These are phyloP conservation scores for Fusarium lyarnte DNA, from an alignment of 2,329 filamentous ascomycete species.

Conservation along the genomic window DNA sequence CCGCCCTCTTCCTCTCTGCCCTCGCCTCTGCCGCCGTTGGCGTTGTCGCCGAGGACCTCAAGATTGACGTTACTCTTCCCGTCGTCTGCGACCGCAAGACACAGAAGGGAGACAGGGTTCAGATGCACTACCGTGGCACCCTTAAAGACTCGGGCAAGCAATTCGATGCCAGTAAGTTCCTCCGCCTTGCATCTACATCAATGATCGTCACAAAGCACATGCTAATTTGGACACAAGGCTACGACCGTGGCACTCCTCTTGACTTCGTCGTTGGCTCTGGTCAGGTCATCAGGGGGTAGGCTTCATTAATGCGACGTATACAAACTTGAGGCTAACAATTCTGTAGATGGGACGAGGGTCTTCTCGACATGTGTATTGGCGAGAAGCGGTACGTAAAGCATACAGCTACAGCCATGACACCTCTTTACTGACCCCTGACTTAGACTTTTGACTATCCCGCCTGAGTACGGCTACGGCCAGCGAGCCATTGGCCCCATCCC, in stretches of 20 bases:
- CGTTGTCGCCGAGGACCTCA: slow-evolving; percentile 67
- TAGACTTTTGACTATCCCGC: slow-evolving; percentile 87
- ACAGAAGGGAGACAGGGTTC: slow-evolving; percentile 78
- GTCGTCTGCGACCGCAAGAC: slow-evolving; percentile 85
- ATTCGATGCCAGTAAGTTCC: slow-evolving; percentile 77
- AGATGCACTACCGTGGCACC: slow-evolving; percentile 90
- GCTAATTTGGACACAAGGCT: slow-evolving; percentile 56
- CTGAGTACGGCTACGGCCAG: slow-evolving; percentile 83
- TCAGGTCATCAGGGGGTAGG: slow-evolving; percentile 88
- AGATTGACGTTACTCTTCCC: slow-evolving; percentile 78
- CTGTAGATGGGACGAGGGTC: slow-evolving; percentile 84
- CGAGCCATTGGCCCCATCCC: slow-evolving; percentile 84
- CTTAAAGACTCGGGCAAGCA: slow-evolving; percentile 76
- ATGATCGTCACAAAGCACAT: slow-evolving; percentile 1
- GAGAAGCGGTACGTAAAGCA: slow-evolving; percentile 73
- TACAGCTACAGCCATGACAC: not conserved
- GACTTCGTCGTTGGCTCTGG: slow-evolving; percentile 81
- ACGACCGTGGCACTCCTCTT: slow-evolving; percentile 80
- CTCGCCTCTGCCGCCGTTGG: slow-evolving; percentile 62
- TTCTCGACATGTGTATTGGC: slow-evolving; percentile 94
- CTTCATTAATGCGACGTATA: slow-evolving; percentile 7
- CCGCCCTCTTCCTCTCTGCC: slow-evolving; percentile 58
- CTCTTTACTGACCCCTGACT: slow-evolving; percentile 22
- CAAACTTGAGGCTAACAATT: slow-evolving; percentile 30
- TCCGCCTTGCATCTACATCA: slow-evolving; percentile 10